phyloP scores from a whole-genome alignment of 2,329 filamentous ascomycete species.

The Ophiostoma himal-ulmi region DNA sequence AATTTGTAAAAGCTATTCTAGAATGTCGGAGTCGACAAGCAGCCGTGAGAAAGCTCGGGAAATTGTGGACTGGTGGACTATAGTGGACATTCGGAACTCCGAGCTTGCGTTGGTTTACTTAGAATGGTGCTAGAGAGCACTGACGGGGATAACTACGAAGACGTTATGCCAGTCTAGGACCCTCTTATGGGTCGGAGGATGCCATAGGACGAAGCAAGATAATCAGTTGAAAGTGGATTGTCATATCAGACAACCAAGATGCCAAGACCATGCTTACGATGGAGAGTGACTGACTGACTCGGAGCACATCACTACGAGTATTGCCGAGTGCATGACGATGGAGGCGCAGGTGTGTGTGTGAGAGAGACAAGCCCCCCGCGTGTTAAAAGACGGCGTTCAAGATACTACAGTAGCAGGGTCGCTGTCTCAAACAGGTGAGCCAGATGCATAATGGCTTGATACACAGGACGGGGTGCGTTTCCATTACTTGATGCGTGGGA shows the following conservation, averaged over 20 bases:
- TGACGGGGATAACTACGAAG: neutral
- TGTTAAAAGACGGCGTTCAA: neutral
- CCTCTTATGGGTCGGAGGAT: neutral
- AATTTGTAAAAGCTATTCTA: neutral
- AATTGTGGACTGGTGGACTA: neutral
- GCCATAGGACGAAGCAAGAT: neutral
- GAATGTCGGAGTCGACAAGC: neutral
- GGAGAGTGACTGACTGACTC: neutral
- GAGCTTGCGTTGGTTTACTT: neutral
- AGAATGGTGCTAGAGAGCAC: neutral
- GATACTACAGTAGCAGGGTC: neutral
- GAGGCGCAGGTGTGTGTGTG: neutral
- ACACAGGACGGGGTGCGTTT: neutral
- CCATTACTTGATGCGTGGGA: constrained; percentile 1
- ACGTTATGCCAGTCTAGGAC: neutral
- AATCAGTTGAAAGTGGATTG: neutral
- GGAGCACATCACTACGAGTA: neutral
- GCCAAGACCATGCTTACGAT: neutral
- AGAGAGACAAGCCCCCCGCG: neutral
- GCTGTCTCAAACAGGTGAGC: neutral
- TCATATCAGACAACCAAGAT: neutral
- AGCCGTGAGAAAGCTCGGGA: neutral
- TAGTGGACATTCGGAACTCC: neutral
- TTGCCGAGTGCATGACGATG: neutral
- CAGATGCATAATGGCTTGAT: neutral